Evolutionary conservation across 768 basidiomycete species (phyloP).

Genomic region (Mycena latifolia): DNA sequence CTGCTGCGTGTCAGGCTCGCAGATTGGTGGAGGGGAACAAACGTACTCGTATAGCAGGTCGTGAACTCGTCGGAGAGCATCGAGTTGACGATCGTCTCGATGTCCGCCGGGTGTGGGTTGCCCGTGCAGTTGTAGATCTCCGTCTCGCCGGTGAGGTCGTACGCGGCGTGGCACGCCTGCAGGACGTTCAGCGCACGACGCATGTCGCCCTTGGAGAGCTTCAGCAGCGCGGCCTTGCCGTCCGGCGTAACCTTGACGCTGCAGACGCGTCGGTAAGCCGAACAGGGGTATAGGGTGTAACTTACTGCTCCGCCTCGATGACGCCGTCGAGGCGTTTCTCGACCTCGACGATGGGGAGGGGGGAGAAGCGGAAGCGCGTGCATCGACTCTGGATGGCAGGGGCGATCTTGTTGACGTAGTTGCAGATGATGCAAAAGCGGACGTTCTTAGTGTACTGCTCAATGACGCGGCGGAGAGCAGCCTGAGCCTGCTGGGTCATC

Average conservation of each 20-base stretch:
- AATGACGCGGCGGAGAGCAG: slow-evolving; percentile 95
- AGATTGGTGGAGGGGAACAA: slow-evolving; percentile 10
- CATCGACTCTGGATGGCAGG: slow-evolving; percentile 99
- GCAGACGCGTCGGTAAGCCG: slow-evolving; percentile 6
- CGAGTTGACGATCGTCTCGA: slow-evolving; percentile 91
- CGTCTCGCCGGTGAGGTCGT: slow-evolving; percentile 87
- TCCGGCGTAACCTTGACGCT: slow-evolving; percentile 91
- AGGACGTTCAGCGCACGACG: slow-evolving; percentile 94
- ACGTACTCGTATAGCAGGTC: slow-evolving; percentile 84
- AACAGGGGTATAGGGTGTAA: slow-evolving; percentile 37
- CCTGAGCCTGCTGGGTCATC: slow-evolving; percentile 99
- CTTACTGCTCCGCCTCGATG: slow-evolving; percentile 85
- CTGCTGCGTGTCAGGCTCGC: not conserved
- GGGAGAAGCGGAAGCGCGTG: slow-evolving; percentile 97
- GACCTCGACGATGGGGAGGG: slow-evolving; percentile 87
- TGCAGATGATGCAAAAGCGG: slow-evolving; percentile 99
- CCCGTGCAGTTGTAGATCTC: slow-evolving; percentile 98
- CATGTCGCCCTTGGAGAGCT: slow-evolving; percentile 98
- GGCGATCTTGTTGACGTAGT: slow-evolving; percentile 99
- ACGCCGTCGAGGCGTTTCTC: slow-evolving; percentile 85
- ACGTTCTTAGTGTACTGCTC: slow-evolving; percentile 99
- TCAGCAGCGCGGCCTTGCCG: slow-evolving; percentile 90
- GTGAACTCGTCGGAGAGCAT: slow-evolving; percentile 98
- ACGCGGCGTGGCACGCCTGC: slow-evolving; percentile 98
- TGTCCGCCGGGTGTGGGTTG: slow-evolving; percentile 94